Conservation (phyloP, 2,329 filamentous ascomycete genomes). For the Verticillium tricorpus region DNA sequence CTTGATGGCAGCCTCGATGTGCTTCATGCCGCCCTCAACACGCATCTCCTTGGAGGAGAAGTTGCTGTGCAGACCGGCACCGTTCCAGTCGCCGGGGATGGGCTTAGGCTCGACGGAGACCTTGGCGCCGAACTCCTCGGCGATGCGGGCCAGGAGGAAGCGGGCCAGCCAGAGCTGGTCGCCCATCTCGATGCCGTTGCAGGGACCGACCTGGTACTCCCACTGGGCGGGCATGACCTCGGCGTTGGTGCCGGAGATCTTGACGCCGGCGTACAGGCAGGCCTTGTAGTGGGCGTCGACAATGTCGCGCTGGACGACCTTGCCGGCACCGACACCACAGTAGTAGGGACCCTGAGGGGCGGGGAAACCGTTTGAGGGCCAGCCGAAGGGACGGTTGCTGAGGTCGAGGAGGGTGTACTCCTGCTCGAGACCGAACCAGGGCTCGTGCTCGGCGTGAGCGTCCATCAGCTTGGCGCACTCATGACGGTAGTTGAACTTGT, state of each 20-base stretch:
- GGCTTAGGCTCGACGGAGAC: conserved; percentile 96
- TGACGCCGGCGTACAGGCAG: conserved; percentile 63
- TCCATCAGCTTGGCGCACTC: conserved; percentile 89
- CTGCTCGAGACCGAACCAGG: conserved; percentile 98
- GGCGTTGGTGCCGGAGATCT: conserved; percentile 97
- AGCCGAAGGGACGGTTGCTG: conserved; percentile 63
- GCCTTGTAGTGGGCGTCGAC: conserved; percentile 93
- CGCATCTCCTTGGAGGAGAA: conserved; percentile 90
- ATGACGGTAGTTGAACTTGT: conserved; percentile 98
- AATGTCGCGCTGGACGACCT: conserved; percentile 96
- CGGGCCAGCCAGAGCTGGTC: conserved; percentile 89
- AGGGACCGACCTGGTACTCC: conserved; percentile 97
- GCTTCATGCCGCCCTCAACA: conserved; percentile 83
- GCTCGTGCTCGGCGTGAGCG: conserved; percentile 72
- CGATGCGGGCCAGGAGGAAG: conserved; percentile 82
- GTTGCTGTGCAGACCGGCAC: conserved; percentile 89
- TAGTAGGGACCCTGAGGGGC: conserved; percentile 94
- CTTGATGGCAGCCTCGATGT: conserved; percentile 82
- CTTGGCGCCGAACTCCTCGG: conserved; percentile 94
- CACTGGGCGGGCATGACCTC: conserved; percentile 98
- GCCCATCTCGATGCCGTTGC: conserved; percentile 82
- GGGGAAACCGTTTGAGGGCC: conserved; percentile 59
- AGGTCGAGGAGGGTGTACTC: conserved; percentile 76
- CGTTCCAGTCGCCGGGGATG: conserved; percentile 85
- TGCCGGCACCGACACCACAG: conserved; percentile 85